Base-by-base conservation (phyloP, 495 filamentous ascomycete species). In the Mytilinidion resinicola region DNA sequence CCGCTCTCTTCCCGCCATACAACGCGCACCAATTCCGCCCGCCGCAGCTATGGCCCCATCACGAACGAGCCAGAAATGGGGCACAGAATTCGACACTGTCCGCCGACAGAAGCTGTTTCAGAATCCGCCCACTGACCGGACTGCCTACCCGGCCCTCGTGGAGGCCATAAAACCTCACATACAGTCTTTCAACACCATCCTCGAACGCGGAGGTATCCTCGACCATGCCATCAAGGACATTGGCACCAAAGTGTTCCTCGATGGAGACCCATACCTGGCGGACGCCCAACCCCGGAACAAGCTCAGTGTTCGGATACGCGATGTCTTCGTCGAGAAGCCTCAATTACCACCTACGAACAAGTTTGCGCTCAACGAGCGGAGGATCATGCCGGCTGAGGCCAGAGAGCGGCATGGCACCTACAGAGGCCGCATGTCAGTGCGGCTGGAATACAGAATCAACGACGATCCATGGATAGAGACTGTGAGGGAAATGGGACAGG, bases 141-240 rank as follows among this genome's bases (percentile, higher is more conserved):
- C 90, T 12, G 89, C 93, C 52, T 97, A 93, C 69, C 93, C 93
- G 3, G 81, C 88, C 11, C 80, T 98, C 46, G 85, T 89, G 48
- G 82, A 80, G 41, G 88, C 92, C 1, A 83, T 96, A 59, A 78
- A 85, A 57, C 93, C 93, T 35, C 93, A 98, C 70, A 84, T 96
- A 68, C 84, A 96, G 61, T 92, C 93, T 9, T 97, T 96, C 83
- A 95, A 98, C 77, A 86, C 88, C n/a, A 76, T 96, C 39, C 90
- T 96, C 66, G 84, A 84, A 12, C 76, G 74, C 62, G 73, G 78
- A 44, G 82, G 85, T 44, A 78, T 95, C 21, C 73, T 98, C 43
- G 85, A 89, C 51, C 82, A 85, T 20, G 90, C 81, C 11, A 64
- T 96, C 53, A 81, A 81, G 67, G 93, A 98, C 67, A 96, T 97